Base-by-base conservation (phyloP, 768 basidiomycete genomes). In the Strobilomyces dryophilus region DNA sequence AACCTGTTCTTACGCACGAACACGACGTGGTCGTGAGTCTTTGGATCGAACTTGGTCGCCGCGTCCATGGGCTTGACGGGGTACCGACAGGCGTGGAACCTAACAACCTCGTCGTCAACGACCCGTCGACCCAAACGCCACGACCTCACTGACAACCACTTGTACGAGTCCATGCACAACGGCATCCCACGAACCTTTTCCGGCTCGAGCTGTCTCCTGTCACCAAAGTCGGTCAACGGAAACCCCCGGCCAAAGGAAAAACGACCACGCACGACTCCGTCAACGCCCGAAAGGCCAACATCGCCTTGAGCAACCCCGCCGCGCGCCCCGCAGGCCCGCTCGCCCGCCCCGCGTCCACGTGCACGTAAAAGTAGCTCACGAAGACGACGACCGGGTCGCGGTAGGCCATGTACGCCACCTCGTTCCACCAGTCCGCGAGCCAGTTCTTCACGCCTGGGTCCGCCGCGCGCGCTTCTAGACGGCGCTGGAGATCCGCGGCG, bases 341-440 rank as follows among this genome's bases (percentile, higher is more conserved):
- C 74, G 76, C 44, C 75, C 69, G 21, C 71, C 65, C 42, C 64
- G 73, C 89, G 52, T 87, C 80, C 42, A 84, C 67, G 69, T 98
- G 95, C 9, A 94, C 80, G 68, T 91, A 99, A 74, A 88, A 98
- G 75, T 99, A 99, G 78, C 87, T 92, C 62, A 95, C 92, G 58
- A 84, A 89, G 14, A 95, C 89, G 29, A 95, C 87, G 45, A 97
- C 90, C 2, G 94, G 85, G 61, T 95, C 95, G 45, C 91, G 80
- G 65, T 90, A 91, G 7, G 75, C 86, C 87, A 92, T 85, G 67
- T 89, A 91, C 17, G 95, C 95, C 5, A 70, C 81, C 34, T 97
- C 92, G 71, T 98, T 95, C 95, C 95, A 99, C 97, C 97, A 99
- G 47, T 95, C 92, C 44, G 81, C 79, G n/a, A 99, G 77, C 97